These are phyloP conservation scores for Lentinula lateritia DNA, from an alignment of 768 basidiomycete species.

Conservation along the genomic window DNA sequence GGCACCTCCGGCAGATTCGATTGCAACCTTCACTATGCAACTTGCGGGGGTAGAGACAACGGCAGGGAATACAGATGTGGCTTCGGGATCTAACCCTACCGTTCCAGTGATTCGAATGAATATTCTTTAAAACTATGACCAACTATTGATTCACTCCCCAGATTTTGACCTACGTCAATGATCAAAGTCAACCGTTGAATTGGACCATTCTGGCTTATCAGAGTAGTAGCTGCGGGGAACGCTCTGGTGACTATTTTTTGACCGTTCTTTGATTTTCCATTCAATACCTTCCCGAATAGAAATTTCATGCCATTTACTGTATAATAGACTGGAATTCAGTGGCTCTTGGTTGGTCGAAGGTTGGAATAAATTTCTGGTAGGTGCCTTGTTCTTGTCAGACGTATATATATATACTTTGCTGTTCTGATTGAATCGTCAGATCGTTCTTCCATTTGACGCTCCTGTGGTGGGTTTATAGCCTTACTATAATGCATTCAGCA, in stretches of 20 bases:
- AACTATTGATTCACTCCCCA: background rate
- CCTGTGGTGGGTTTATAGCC: background rate
- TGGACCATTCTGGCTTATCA: slow-evolving; percentile 10
- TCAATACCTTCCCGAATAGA: slow-evolving; percentile 6
- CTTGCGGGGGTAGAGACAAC: slow-evolving; percentile 21
- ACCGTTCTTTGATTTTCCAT: background rate
- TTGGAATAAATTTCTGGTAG: slow-evolving; percentile 16
- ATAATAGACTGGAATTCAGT: slow-evolving; percentile 16
- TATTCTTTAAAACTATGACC: background rate
- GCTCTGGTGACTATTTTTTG: slow-evolving; percentile 12
- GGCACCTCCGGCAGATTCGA: background rate
- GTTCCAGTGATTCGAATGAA: slow-evolving; percentile 4
- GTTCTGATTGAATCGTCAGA: background rate
- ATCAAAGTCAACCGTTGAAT: background rate
- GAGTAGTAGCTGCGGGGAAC: slow-evolving; percentile 22
- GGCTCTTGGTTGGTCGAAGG: slow-evolving; percentile 16
- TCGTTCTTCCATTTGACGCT: slow-evolving; percentile 12
- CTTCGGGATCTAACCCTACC: slow-evolving; percentile 4
- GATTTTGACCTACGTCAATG: slow-evolving; percentile 1
- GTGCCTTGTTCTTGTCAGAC: background rate
- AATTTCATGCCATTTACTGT: slow-evolving; percentile 18
- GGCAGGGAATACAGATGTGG: slow-evolving; percentile 19
- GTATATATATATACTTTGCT: background rate
- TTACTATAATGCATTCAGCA: background rate
- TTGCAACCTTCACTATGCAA: background rate